Base-by-base conservation (phyloP, 73 alveolate species). In the Paramecium bursaria region DNA sequence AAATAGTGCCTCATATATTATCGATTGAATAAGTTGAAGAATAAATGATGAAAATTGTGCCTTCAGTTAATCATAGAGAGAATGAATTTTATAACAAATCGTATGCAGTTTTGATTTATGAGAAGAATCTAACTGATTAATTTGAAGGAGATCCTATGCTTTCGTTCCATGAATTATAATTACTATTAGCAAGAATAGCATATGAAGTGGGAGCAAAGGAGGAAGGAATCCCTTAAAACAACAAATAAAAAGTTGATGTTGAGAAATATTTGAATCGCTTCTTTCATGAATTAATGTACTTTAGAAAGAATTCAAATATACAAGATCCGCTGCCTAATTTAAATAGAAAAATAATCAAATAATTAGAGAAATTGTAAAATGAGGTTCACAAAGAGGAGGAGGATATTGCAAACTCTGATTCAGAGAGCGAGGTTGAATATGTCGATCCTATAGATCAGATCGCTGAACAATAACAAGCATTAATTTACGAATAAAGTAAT, bases 181-280 rank as follows among this genome's bases (percentile, higher is more conserved):
- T 79, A 25, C 31, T 61, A 13, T 29, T 79, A 21, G 89, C 89
- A 22, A 52, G 89, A 79, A 79, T 79, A 14, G 61, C 89, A 7
- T 79, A 33, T 17, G 89, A 79, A 54, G 17, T 79, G 48, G 85
- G 76, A 19, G 74, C 73, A 21, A 79, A 79, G 54, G 89, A 79
- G 31, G 67, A 79, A 33, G 89, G 82, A 67, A 57, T 53, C 7
- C 60, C 60, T 9, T 39, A 35, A 25, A 17, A 67, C 33, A 42
- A 42, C 27, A 67, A 42, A 25, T 39, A 57, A 39, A 35, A 79
- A 17, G 23, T 39, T 4, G 76, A 79, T 53, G 76, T 79, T 21
- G 76, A 79, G 13, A 21, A 50, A 31, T 53, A 39, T 10, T 21
- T 79, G 17, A 49, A 61, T 23, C 51, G 46, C 26, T 79, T 79